These are phyloP conservation scores for Canna indica DNA, from an alignment of 176 grass and related monocot genomes.

Conservation along the genomic window DNA sequence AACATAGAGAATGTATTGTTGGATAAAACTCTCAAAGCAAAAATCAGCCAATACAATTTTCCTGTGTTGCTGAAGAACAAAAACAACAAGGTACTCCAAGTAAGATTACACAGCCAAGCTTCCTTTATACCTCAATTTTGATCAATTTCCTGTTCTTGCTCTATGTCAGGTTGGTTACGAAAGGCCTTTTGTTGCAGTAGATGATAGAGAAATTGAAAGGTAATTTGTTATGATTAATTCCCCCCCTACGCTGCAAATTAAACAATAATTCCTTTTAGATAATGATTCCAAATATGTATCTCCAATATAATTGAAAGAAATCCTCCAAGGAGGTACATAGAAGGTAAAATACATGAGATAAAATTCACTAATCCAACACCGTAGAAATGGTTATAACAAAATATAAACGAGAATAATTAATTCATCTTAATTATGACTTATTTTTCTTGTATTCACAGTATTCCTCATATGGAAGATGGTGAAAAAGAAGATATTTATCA, in stretches of 20 bases:
- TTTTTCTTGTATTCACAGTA: constrained; percentile 24
- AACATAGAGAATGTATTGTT: constrained; percentile 61
- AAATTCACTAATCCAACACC: no score
- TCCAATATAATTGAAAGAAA: no score
- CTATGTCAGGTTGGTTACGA: constrained; percentile 54
- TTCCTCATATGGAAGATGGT: constrained; percentile 32
- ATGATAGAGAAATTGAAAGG: constrained; percentile 46
- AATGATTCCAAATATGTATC: no score
- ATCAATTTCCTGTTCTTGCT: constrained; percentile 23
- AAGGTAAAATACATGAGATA: no score
- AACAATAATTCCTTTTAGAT: no score
- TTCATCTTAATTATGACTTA: background rate
- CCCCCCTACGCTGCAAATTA: no score
- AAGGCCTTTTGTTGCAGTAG: constrained; percentile 36
- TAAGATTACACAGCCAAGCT: background rate
- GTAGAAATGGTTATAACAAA: background rate
- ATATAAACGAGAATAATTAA: background rate
- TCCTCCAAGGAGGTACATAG: no score
- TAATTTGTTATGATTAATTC: constrained; percentile 13
- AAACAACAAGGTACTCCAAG: constrained; percentile 51
- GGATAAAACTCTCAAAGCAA: constrained; percentile 77
- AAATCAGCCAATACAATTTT: constrained; percentile 65
- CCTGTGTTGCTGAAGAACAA: constrained; percentile 61
- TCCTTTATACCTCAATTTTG: background rate
- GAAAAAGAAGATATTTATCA: constrained; percentile 70